Evolutionary conservation across 2,329 filamentous ascomycete species (phyloP).

Genomic region (Zasmidium citrigriseum): DNA sequence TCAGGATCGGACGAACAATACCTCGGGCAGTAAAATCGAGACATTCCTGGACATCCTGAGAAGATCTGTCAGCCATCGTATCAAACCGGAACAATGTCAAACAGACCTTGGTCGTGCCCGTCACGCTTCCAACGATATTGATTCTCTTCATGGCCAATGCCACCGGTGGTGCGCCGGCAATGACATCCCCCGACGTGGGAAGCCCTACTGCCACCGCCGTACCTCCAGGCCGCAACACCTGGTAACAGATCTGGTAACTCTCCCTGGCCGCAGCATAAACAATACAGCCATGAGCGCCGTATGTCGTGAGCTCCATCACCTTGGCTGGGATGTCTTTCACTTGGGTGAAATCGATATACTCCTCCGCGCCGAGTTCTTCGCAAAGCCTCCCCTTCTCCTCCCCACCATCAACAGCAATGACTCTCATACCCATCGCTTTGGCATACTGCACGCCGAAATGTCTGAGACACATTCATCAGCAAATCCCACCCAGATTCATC

Average conservation of each 20-base stretch:
- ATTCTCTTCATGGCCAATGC: constrained; percentile 42
- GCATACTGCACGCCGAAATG: constrained; percentile 36
- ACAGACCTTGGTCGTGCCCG: constrained; percentile 41
- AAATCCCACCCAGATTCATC: not conserved
- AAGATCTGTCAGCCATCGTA: constrained; percentile 1
- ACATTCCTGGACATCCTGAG: constrained; percentile 45
- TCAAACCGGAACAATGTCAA: not conserved
- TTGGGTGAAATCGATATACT: constrained; percentile 40
- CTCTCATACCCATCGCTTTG: constrained; percentile 38
- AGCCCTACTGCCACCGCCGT: constrained; percentile 42
- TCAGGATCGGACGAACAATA: constrained; percentile 43
- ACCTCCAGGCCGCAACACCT: constrained; percentile 37
- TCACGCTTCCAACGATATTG: constrained; percentile 46
- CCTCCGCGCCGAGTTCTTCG: constrained; percentile 40
- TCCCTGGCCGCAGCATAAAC: constrained; percentile 40
- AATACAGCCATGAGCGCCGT: constrained; percentile 41
- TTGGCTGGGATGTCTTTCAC: constrained; percentile 38
- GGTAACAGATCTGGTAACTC: constrained; percentile 38
- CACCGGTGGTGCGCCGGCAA: constrained; percentile 43
- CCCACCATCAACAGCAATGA: constrained; percentile 43
- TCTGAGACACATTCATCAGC: constrained; percentile 6
- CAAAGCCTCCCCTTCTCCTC: constrained; percentile 39
- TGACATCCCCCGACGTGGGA: constrained; percentile 34
- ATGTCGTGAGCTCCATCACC: constrained; percentile 38
- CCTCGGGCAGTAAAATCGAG: constrained; percentile 47